Evolutionary conservation across 2,329 filamentous ascomycete species (phyloP).

Genomic region (Colletotrichum destructivum): DNA sequence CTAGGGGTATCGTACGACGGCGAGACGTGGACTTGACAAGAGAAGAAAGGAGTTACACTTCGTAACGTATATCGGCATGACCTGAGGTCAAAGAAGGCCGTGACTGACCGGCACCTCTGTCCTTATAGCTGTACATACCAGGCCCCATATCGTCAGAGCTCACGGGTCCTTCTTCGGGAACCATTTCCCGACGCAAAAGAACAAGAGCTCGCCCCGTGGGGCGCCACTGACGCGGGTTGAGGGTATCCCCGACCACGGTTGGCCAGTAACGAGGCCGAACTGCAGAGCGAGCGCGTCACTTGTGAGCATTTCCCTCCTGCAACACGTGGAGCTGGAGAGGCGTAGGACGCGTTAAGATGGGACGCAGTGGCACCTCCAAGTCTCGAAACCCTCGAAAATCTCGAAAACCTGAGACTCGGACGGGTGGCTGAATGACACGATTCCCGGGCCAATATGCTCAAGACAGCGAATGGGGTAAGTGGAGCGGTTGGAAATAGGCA

Average conservation of each 20-base stretch:
- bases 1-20: neutral
- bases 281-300: neutral
- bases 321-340: conserved; percentile 26
- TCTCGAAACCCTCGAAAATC: too few relatives aligned
- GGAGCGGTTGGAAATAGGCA: neutral
- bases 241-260: conserved; percentile 2
- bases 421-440: conserved; percentile 1
- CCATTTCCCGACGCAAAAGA: conserved; percentile 21
- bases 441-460: neutral
- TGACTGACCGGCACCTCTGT: neutral
- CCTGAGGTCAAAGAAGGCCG: too few relatives aligned
- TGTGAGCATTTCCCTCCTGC: neutral
- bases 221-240: conserved; percentile 18
- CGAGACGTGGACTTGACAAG: neutral
- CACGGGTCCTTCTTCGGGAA: conserved; percentile 12
- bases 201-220: conserved; percentile 15
- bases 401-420: conserved; percentile 6
- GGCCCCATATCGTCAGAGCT: neutral
- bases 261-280: neutral
- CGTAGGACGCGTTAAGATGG: neutral
- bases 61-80: neutral
- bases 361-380: too few relatives aligned
- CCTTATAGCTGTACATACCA: neutral
- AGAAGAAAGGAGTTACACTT: neutral
- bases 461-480: neutral